Evolutionary conservation across 225 moss, liverwort and hornwort genomes (phyloP), one percentile per base, ranked within the genome.

Genomic region (Polytrichum commune): DNA sequence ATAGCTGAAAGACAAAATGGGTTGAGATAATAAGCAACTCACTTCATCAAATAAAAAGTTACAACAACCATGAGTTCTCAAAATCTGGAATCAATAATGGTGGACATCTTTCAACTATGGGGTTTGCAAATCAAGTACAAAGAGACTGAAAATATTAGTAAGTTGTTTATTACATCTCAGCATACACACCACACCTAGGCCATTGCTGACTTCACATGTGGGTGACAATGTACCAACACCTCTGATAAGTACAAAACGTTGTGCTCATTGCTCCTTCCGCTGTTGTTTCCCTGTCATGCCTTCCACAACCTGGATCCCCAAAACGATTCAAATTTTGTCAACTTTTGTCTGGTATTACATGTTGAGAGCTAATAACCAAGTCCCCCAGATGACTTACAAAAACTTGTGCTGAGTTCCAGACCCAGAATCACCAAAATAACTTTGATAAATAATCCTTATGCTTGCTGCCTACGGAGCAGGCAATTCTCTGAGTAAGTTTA

Each of bases 291-390:
- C 76, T 1, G 81, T 82, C 81, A 85, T 76, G 71, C 81, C 85
- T 68, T 82, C 85, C 53, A 85, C 85, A 69, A 85, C 85, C 85
- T 85, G 79, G 60, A 60, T 24, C 46, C n/a, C 65, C 6, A 46
- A 54, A 19, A 72, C 19, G 63, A 24, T 67, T 26, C 26, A 5
- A 63, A 68, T 64, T 20, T 64, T 60, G 58, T 28, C 16, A 54
- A 60, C 60, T 55, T n/a, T 57, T 56, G 25, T 29, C 19, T 57
- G 29, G 1, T 28, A 46, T 46, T 60, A 20, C 25, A 29, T 68
- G 65, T 69, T 56, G 24, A 23, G 24, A 58, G 58, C 58, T 7
- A 20, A 6, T 22, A 22, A 24, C 58, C 6, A 57, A 20, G 35
- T 35, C 8, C 35, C 35, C 35, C 35, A 38, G 38, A 38, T 38